phyloP scores from a whole-genome alignment of 345 rosid genomes.

The Gossypium thurberi region DNA sequence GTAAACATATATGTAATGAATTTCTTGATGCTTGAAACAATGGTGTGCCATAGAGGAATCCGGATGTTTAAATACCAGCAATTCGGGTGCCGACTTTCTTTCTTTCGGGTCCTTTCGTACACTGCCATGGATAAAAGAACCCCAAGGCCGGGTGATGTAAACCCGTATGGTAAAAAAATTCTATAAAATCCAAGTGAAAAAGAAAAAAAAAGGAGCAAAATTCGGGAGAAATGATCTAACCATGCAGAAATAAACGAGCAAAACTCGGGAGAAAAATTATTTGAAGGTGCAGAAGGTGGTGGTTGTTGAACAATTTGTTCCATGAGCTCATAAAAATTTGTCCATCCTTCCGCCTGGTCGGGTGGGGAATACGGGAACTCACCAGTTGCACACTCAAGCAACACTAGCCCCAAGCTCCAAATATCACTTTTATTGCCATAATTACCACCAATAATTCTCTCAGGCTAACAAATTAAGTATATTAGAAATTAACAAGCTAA shows the following conservation, averaged over 20 bases:
- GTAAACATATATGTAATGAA: not conserved
- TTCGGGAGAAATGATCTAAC: constrained; percentile 24
- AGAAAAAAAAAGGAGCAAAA: not conserved
- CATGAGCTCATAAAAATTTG: constrained; percentile 75
- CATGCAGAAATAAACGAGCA: constrained; percentile 83
- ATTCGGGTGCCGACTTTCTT: constrained; percentile 61
- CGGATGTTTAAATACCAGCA: constrained; percentile 40
- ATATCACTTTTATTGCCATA: constrained; percentile 79
- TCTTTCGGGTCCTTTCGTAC: constrained; percentile 65
- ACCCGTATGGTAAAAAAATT: not conserved
- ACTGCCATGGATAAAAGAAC: constrained; percentile 38
- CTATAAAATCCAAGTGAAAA: not conserved
- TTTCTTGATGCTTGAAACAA: not conserved
- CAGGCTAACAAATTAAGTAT: constrained; percentile 49
- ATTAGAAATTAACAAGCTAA: not conserved
- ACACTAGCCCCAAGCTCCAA: constrained; percentile 92
- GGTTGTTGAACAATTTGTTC: constrained; percentile 76
- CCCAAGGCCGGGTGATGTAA: constrained; percentile 12
- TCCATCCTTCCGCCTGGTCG: constrained; percentile 59
- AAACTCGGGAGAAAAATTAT: constrained; percentile 69
- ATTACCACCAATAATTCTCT: constrained; percentile 62
- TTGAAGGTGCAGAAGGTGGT: constrained; percentile 63
- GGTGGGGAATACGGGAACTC: constrained; percentile 78
- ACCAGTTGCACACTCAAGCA: constrained; percentile 87
- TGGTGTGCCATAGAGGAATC: constrained; percentile 4